Evolutionary conservation across 495 filamentous ascomycete species (phyloP).

Genomic region (Platismatia glauca): DNA sequence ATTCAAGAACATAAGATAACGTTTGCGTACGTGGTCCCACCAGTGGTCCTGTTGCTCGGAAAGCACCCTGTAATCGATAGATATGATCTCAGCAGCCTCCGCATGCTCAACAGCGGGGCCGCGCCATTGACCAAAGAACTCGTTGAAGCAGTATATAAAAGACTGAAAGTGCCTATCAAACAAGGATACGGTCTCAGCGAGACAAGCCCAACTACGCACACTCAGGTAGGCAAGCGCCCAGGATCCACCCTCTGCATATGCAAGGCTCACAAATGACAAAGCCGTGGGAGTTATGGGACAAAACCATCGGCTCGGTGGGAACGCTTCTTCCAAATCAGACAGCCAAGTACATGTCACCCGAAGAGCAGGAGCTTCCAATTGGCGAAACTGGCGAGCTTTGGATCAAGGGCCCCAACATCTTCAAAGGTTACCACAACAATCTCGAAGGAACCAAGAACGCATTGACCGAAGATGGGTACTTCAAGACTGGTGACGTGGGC

Average conservation of each 20-base stretch:
- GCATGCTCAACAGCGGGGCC: constrained; percentile 83
- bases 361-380: constrained; percentile 48
- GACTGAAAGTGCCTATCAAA: constrained; percentile 64
- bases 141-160: constrained; percentile 64
- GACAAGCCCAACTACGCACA: constrained; percentile 50
- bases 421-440: constrained; percentile 68
- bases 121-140: constrained; percentile 81
- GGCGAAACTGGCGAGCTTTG: constrained; percentile 62
- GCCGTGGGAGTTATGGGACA: constrained; percentile 69
- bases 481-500: constrained; percentile 58
- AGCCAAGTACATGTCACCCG: constrained; percentile 66
- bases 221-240: constrained; percentile 29
- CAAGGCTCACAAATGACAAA: constrained; percentile 29
- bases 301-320: constrained; percentile 71
- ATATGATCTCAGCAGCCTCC: constrained; percentile 70
- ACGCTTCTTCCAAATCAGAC: constrained; percentile 71
- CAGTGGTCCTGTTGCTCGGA: constrained; percentile 68
- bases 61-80: constrained; percentile 70
- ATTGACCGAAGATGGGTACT: constrained; percentile 49
- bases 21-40: constrained; percentile 76
- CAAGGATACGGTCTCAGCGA: constrained; percentile 87
- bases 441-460: constrained; percentile 57
- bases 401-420: constrained; percentile 51
- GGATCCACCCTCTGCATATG: constrained; percentile 36
- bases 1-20: constrained; percentile 70